Evolutionary conservation across 1,139 yeast genomes (phyloP), one percentile per base, ranked within the genome.

Genomic region (Suhomyces kunorum): DNA sequence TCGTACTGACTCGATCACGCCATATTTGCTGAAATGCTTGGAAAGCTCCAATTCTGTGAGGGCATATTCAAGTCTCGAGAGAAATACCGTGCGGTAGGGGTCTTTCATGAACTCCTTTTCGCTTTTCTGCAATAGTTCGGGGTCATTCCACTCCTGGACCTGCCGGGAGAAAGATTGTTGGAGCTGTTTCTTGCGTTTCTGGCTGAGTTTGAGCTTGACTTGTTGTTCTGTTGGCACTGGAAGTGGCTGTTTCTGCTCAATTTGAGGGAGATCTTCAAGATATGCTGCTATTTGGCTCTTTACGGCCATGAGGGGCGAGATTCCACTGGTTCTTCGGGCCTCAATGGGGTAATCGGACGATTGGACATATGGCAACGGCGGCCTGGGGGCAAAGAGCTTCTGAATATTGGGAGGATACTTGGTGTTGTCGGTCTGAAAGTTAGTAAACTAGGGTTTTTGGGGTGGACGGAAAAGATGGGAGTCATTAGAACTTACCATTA

Each of bases 51-150:
- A 61, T 53, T 89, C 96, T 0, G 80, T 77, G n/a, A 78, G 64
- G 5, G 65, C 63, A 55, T 85, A 89, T 36, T 80, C 78, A 39
- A 90, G 61, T 40, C 97, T 66, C 0, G 85, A 83, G 2, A 92
- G 74, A 55, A 92, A 89, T 2, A 92, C 74, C 0, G 98, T 90
- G 44, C 72, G 70, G 55, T 74, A 81, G 0, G 97, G 95, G 53
- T 89, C 95, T 40, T 66, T 68, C 47, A 74, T 69, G 18, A 82
- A 69, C 38, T 83, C 79, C 6, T 78, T 74, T 53, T 87, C 95
- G 37, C 59, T 52, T 32, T 59, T 26, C 55, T 62, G 35, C 51
- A 66, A 20, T 79, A 90, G 48, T 71, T 71, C 88, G 74, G 66
- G 61, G 38, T 66, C 63, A 43, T 65, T 58, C 76, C 76, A 69